Conservation (phyloP, 1,284 basidiomycete genomes). For the Vanrija sp. region DNA sequence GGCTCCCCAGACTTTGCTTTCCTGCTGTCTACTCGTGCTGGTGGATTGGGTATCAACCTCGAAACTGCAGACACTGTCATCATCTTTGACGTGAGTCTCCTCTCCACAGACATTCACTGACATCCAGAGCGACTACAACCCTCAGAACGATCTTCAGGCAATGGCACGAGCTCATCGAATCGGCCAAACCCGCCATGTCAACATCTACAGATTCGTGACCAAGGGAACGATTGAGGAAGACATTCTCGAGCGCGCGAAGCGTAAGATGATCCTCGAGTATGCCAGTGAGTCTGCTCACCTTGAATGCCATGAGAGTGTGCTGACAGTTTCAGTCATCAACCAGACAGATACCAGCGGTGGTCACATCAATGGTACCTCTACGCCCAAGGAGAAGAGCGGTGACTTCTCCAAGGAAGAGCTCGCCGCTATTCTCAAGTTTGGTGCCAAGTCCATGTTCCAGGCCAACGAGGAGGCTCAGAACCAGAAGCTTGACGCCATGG, state of each 20-base stretch:
- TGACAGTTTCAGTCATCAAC: constrained; percentile 75
- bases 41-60: constrained; percentile 96
- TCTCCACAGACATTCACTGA: not conserved
- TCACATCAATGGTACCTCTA: constrained; percentile 77
- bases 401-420: constrained; percentile 93
- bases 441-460: constrained; percentile 98
- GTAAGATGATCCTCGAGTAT: constrained; percentile 99
- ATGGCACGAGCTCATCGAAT: constrained; percentile 98
- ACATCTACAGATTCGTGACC: constrained; percentile 93
- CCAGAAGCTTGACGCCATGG: constrained; percentile 98
- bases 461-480: constrained; percentile 89
- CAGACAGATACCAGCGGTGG: constrained; percentile 99
- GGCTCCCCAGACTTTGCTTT: constrained; percentile 73
- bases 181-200: constrained; percentile 96
- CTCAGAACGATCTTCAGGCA: constrained; percentile 96
- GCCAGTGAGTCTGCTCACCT: constrained; percentile 66
- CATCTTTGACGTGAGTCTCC: constrained; percentile 83
- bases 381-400: constrained; percentile 74
- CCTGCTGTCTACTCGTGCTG: constrained; percentile 90
- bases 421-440: constrained; percentile 97
- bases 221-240: constrained; percentile 99
- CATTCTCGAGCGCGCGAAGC: constrained; percentile 93
- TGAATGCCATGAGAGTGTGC: not conserved
- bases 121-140: constrained; percentile 56
- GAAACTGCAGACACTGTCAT: constrained; percentile 98